Evolutionary conservation across 164 flowering plant species (phyloP).

Genomic region (Tetrastigma voinierianum): DNA sequence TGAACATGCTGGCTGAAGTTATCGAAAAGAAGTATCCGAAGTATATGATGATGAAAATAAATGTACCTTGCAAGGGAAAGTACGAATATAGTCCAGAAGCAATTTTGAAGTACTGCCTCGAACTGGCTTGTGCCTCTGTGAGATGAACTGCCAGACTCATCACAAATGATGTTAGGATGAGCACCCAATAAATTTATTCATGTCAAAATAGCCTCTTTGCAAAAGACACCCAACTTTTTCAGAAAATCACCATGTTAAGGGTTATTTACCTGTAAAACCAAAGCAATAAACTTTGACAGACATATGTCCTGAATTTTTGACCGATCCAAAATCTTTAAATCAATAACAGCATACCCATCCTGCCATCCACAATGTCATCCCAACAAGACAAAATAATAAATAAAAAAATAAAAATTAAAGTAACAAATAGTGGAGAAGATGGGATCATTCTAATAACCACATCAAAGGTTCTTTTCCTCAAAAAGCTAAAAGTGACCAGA

Average conservation of each 20-base stretch:
- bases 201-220: not conserved
- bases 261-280: slow-evolving; percentile 66
- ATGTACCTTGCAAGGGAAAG: slow-evolving; percentile 80
- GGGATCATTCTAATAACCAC: not conserved
- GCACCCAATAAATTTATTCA: not conserved
- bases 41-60: not conserved
- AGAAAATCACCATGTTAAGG: not conserved
- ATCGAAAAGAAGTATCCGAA: not conserved
- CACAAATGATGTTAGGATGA: slow-evolving; percentile 10
- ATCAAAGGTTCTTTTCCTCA: not conserved
- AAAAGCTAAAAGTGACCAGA: too few species aligned
- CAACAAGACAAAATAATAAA: not conserved
- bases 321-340: slow-evolving; percentile 53
- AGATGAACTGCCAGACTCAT: slow-evolving; percentile 56
- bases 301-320: slow-evolving; percentile 53
- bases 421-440: not conserved
- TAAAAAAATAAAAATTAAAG: not conserved
- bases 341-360: slow-evolving; percentile 86
- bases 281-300: slow-evolving; percentile 62
- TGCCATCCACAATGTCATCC: slow-evolving; percentile 22
- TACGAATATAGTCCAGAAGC: slow-evolving; percentile 63
- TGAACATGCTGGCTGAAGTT: not conserved
- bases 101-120: slow-evolving; percentile 68
- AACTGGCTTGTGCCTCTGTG: slow-evolving; percentile 80
- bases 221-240: not conserved